Conservation (phyloP, 2,329 filamentous ascomycete species). For the Coleophoma cylindrospora region DNA sequence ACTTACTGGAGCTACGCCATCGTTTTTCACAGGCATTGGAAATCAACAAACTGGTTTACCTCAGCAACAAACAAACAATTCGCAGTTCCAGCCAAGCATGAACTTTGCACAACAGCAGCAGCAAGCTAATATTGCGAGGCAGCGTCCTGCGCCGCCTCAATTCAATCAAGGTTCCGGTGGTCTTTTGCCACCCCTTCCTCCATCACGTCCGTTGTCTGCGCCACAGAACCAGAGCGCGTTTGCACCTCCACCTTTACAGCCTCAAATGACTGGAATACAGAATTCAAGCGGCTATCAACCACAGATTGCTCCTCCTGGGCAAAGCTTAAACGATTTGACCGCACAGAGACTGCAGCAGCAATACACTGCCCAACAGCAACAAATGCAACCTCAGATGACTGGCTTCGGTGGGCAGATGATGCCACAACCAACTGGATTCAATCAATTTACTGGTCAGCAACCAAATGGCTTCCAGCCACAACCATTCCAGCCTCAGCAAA, state of each 20-base stretch:
- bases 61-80: conserved; percentile 17
- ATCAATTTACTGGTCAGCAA: conserved; percentile 27
- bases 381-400: conserved; percentile 58
- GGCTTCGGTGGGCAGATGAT: conserved; percentile 43
- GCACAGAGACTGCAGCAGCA: conserved; percentile 63
- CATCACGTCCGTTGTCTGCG: conserved; percentile 78
- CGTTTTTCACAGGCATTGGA: conserved; percentile 47
- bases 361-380: conserved; percentile 37
- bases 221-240: conserved; percentile 76
- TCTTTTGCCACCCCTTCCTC: conserved; percentile 70
- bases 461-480: conserved; percentile 34
- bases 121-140: conserved; percentile 47
- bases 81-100: conserved; percentile 33
- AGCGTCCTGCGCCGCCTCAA: conserved; percentile 68
- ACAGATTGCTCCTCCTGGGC: conserved; percentile 66
- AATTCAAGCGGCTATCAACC: conserved; percentile 44
- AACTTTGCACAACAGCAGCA: conserved; percentile 27
- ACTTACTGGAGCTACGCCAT: conserved; percentile 50
- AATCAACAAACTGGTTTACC: conserved; percentile 42
- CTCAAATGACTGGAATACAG: conserved; percentile 73
- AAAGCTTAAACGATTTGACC: conserved; percentile 69
- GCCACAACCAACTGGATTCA: conserved; percentile 38
- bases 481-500: conserved; percentile 31
- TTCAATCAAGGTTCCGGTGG: conserved; percentile 50
- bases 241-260: conserved; percentile 68